Evolutionary conservation across 768 basidiomycete genomes (phyloP).

Genomic region (Sarcodon aspratus): DNA sequence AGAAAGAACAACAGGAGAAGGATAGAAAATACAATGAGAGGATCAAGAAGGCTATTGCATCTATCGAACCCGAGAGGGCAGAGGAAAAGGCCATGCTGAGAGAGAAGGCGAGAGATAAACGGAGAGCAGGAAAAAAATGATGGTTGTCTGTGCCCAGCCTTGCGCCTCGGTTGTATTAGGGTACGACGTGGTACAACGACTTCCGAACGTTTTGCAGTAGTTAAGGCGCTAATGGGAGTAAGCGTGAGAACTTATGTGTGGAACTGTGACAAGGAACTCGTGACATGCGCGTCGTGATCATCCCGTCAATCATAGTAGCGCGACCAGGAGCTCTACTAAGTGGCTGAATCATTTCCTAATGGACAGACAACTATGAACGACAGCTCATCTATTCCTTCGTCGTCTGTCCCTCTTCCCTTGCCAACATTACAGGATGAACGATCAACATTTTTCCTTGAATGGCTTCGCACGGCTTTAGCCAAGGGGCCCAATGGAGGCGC

Average conservation of each 20-base stretch:
- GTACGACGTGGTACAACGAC: neutral
- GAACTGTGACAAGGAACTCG: neutral
- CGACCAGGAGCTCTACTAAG: too few relatives aligned
- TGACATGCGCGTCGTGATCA: neutral
- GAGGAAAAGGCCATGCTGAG: conserved; percentile 91
- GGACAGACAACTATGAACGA: neutral
- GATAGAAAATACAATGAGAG: conserved; percentile 68
- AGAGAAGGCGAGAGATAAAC: conserved; percentile 68
- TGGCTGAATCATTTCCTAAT: too few relatives aligned
- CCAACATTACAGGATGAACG: conserved; percentile 10
- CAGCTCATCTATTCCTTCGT: neutral
- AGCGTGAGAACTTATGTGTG: too few relatives aligned
- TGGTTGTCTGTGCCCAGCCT: neutral
- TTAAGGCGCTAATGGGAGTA: neutral
- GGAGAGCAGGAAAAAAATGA: conserved; percentile 65
- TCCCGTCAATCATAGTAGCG: neutral
- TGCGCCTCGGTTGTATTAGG: neutral
- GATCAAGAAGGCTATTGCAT: conserved; percentile 74
- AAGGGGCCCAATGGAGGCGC: too few relatives aligned
- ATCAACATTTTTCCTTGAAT: conserved; percentile 11
- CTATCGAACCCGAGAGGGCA: conserved; percentile 78
- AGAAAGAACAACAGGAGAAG: conserved; percentile 77
- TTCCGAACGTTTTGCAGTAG: too few relatives aligned
- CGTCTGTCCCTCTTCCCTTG: conserved; percentile 6
- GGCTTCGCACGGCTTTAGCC: conserved; percentile 8